Evolutionary conservation across 495 filamentous ascomycete species (phyloP), one percentile per base, ranked within the genome.

Genomic region (Penicillium turbatum): DNA sequence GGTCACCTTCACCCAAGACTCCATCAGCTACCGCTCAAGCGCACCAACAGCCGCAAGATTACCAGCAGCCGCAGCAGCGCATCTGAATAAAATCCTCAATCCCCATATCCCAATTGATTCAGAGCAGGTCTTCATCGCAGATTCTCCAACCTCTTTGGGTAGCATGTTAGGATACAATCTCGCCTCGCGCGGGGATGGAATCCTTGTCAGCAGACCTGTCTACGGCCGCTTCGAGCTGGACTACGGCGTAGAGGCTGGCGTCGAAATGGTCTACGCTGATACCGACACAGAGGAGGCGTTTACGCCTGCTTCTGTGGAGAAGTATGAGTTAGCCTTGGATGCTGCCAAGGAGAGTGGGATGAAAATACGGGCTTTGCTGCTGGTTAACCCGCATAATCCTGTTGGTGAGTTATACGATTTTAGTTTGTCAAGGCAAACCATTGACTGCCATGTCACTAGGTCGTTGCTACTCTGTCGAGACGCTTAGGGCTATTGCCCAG

Each of bases 391-490:
- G n/a, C 68, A 78, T 55, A 78, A 78, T 48, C 74, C 75, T 44
- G 60, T 76, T 21, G 73, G 70, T 69, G 40, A 52, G 63, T 55
- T 6, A 10, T 15, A 35, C n/a, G n/a, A 37, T 15, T 40, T 6
- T 15, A 0, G 6, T 15, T 3, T 39, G 5, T 24, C 19, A 12
- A 37, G 26, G 11, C 1, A 17, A 13, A 6, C 44, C 0, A 21
- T 52, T 6, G 12, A 6, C 43, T 34, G 21, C 4, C 21, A 24
- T 2, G 12, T 3, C 2, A 7, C 42, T 76, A 52, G 78, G 82
- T 52, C 69, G 67, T 46, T 85, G 80, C 56, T 85, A 84, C 54
- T 64, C 79, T 0, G 60, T 48, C 10, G 71, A 79, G 16, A 75
- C 73, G 0, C 62, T 85, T 1, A 53, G 67, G 17, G 76, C 61